Conservation (phyloP, 148 eudicot genomes). For the Agrostemma githago region DNA sequence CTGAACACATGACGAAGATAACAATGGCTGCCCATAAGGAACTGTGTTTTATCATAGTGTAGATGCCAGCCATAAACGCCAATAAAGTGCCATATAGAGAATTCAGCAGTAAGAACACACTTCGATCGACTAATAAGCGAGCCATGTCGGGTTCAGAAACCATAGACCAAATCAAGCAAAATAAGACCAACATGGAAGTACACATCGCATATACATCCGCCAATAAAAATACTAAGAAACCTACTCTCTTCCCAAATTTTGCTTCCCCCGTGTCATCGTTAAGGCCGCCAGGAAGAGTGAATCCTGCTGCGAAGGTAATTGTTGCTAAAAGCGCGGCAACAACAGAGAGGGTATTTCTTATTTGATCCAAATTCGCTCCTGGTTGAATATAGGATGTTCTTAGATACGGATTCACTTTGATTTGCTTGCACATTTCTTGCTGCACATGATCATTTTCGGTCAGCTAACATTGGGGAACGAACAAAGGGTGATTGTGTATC, state of each 20-base stretch:
- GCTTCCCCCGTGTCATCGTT: background rate
- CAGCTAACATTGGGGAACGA: background rate
- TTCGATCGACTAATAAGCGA: conserved; percentile 10
- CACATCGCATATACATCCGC: background rate
- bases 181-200: background rate
- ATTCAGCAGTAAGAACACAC: conserved; percentile 1
- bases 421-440: conserved; percentile 14
- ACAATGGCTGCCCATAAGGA: conserved; percentile 10
- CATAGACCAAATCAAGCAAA: background rate
- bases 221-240: conserved; percentile 14
- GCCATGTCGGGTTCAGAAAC: background rate
- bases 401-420: conserved; percentile 10
- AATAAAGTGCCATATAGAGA: background rate
- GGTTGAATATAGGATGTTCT: conserved; percentile 7
- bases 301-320: no score
- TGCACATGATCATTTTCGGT: background rate
- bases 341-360: no score
- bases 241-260: background rate
- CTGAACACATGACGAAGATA: conserved; percentile 4
- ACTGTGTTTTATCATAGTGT: background rate
- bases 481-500: no score
- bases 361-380: conserved; percentile 10
- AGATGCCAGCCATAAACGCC: conserved; percentile 12
- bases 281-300: no score
- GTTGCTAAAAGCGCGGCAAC: no score